These are phyloP conservation scores for Leucocoprinus leucothites DNA, from an alignment of 768 basidiomycete genomes.

Conservation along the genomic window DNA sequence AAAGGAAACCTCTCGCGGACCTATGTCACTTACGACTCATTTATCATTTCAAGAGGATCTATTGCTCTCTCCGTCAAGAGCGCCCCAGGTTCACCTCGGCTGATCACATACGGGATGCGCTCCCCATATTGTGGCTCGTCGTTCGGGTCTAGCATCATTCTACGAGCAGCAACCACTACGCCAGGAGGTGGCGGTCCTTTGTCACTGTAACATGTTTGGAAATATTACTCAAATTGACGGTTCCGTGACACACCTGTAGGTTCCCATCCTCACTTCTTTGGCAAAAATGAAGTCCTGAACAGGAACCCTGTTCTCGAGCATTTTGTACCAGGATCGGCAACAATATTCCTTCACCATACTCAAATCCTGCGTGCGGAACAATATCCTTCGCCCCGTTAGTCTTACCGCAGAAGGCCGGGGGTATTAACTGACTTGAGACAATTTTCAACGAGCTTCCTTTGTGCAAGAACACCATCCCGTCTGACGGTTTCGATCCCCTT, in stretches of 20 bases:
- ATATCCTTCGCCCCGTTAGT: constrained; percentile 49
- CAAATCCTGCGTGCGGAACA: constrained; percentile 89
- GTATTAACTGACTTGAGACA: constrained; percentile 68
- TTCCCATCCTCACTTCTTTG: constrained; percentile 91
- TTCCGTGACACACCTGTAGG: constrained; percentile 65
- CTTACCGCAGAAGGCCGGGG: not conserved
- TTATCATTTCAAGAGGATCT: constrained; percentile 27
- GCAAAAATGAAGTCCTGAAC: constrained; percentile 95
- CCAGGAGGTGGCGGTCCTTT: constrained; percentile 89
- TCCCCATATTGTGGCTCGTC: constrained; percentile 92
- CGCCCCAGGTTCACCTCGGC: constrained; percentile 55
- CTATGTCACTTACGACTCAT: constrained; percentile 18
- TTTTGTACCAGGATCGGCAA: constrained; percentile 76
- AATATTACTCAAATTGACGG: not conserved
- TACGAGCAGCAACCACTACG: constrained; percentile 77
- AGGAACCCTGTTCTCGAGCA: constrained; percentile 76
- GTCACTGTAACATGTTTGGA: constrained; percentile 47
- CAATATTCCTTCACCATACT: constrained; percentile 90
- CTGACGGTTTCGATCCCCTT: constrained; percentile 98
- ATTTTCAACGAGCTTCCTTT: constrained; percentile 89
- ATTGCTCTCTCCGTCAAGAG: constrained; percentile 43
- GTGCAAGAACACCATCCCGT: constrained; percentile 87
- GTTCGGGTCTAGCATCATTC: constrained; percentile 69
- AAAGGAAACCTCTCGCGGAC: not conserved
- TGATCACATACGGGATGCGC: constrained; percentile 88